Percentiles rank a stretch among this genome's conserved stretches.
Evolutionary conservation across 176 grass and related monocot species (phyloP).

Genomic region (Hordeum vulgare): DNA sequence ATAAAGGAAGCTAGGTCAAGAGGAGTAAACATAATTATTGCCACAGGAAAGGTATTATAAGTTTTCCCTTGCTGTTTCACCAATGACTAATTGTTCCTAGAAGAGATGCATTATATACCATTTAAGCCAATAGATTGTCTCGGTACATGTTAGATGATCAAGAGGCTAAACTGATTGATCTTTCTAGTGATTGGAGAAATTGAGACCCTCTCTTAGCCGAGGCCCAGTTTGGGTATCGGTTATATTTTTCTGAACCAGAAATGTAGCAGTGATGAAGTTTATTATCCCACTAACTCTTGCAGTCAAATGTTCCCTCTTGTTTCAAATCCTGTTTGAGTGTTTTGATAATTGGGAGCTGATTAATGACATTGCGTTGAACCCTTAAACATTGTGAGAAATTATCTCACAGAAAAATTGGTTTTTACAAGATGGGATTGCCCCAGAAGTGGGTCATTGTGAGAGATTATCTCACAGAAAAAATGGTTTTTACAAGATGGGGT

Average conservation of each 20-base stretch:
- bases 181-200: neutral
- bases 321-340: neutral
- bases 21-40: slow-evolving; percentile 88
- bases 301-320: neutral
- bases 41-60: slow-evolving; percentile 81
- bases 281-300: neutral
- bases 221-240: neutral
- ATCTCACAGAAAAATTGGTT: neutral
- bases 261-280: neutral
- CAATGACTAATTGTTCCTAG: neutral
- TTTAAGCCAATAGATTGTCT: neutral
- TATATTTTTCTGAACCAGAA: neutral
- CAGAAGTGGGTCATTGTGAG: neutral
- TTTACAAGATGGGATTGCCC: neutral
- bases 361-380: neutral
- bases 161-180: neutral
- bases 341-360: neutral
- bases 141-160: neutral
- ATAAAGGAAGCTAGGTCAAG: slow-evolving; percentile 79
- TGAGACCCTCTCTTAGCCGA: neutral
- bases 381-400: neutral
- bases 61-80: neutral
- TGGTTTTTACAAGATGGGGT: neutral
- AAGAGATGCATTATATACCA: neutral
- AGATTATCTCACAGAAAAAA: neutral